phyloP scores from a whole-genome alignment of 2,329 filamentous ascomycete species.

The Didymella glomerata region DNA sequence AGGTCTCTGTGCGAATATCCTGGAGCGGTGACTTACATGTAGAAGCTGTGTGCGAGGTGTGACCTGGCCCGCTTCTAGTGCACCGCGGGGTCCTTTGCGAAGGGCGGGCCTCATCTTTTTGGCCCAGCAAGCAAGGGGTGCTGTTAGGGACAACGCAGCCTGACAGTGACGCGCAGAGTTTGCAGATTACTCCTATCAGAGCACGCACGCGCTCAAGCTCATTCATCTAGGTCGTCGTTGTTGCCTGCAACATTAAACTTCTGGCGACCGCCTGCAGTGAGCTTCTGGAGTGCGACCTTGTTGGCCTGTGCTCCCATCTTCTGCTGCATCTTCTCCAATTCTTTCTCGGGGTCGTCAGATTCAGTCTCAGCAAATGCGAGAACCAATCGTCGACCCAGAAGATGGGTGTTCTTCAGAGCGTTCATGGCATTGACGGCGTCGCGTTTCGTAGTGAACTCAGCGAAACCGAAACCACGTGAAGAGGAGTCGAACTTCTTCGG shows the following conservation, averaged over 20 bases:
- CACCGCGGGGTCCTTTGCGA: constrained; percentile 32
- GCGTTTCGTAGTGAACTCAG: constrained; percentile 88
- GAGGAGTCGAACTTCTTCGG: constrained; percentile 93
- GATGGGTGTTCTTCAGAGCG: constrained; percentile 88
- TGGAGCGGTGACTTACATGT: constrained; percentile 44
- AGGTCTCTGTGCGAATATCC: constrained; percentile 40
- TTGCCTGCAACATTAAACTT: constrained; percentile 83
- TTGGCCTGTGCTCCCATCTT: constrained; percentile 91
- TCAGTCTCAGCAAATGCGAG: constrained; percentile 92
- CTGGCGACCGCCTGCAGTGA: constrained; percentile 82
- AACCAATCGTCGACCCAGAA: constrained; percentile 87
- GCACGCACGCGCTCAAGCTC: constrained; percentile 45
- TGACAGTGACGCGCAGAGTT: constrained; percentile 41
- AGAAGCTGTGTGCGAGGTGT: constrained; percentile 40
- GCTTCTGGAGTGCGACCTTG: constrained; percentile 87
- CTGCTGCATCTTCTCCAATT: constrained; percentile 96
- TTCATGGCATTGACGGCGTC: constrained; percentile 93
- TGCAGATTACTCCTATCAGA: constrained; percentile 40
- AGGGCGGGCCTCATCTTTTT: constrained; percentile 44
- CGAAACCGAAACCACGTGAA: constrained; percentile 94
- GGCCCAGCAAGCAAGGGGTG: constrained; percentile 47
- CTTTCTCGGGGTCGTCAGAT: constrained; percentile 88
- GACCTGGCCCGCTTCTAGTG: constrained; percentile 46
- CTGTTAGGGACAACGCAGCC: constrained; percentile 36
- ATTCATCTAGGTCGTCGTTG: constrained; percentile 65